Evolutionary conservation across 345 rosid genomes (phyloP).

Genomic region (Lepidium africanum): DNA sequence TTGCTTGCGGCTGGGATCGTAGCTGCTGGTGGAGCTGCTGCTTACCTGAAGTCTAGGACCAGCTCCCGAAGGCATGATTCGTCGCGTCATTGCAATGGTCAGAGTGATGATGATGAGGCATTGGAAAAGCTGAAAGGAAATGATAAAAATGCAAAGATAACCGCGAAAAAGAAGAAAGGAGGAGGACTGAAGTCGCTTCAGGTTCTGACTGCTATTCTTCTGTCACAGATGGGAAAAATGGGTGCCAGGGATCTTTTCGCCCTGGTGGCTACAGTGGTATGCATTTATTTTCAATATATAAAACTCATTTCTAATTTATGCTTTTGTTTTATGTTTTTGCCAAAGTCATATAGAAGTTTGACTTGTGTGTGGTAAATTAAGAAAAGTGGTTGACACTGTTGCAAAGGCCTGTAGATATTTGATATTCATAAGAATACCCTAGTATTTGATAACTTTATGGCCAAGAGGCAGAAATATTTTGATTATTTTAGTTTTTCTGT

Average conservation of each 20-base stretch:
- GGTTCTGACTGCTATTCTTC: slow-evolving; percentile 65
- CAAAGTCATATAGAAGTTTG: not conserved
- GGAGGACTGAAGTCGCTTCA: slow-evolving; percentile 77
- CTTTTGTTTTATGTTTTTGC: not conserved
- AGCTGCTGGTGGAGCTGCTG: slow-evolving; percentile 85
- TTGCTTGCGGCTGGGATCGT: slow-evolving; percentile 74
- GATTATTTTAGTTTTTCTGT: not conserved
- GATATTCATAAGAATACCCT: not conserved
- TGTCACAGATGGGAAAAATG: slow-evolving; percentile 73
- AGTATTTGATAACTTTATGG: not conserved
- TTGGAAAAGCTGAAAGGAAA: slow-evolving; percentile 28
- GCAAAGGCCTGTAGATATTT: not conserved
- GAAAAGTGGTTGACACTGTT: not conserved
- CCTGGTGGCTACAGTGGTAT: slow-evolving; percentile 69
- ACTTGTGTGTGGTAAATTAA: not conserved
- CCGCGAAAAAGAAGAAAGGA: slow-evolving; percentile 49
- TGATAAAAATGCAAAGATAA: slow-evolving; percentile 32
- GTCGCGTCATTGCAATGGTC: slow-evolving; percentile 43
- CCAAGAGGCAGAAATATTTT: not conserved
- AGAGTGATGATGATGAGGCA: slow-evolving; percentile 35
- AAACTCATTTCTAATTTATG: not conserved
- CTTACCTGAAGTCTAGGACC: slow-evolving; percentile 54
- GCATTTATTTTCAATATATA: slow-evolving; percentile 16
- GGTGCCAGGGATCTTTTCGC: slow-evolving; percentile 87
- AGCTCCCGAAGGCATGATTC: slow-evolving; percentile 33